Base-by-base conservation (phyloP, 1,284 basidiomycete species). In the Marasmius tenuissimus region DNA sequence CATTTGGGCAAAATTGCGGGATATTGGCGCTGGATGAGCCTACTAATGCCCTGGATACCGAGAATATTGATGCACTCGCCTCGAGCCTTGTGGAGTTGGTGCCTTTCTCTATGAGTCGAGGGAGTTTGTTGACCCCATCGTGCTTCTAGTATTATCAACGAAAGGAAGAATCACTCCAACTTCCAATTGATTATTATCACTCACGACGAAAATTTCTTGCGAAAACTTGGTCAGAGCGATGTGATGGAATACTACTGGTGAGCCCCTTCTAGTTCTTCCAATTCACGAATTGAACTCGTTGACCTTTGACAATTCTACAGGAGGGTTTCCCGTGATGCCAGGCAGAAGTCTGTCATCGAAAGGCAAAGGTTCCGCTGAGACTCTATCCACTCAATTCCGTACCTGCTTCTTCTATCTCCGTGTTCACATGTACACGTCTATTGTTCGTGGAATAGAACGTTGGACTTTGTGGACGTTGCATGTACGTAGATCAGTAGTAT, bases 181-280 rank as follows among this genome's bases (percentile, higher is more conserved):
- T 98, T 98, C 84, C 97, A 99, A 77, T 84, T 99, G 51, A 92
- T 99, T 66, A 92, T 99, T 70, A 99, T 99, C 75, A 96, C 94
- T 0, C 96, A 98, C 74, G 96, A 98, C 77, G 96, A 98, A 75
- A 90, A 87, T 67, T 95, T 96, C 78, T 78, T 96, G 53, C 79
- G 84, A 18, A 93, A 91, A 68, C 83, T 97, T 35, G 93, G 94
- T 1, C 91, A 93, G 63, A 87, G 86, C 65, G 89, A 94, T 67
- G 93, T 95, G 27, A 90, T 97, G 82, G 94, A 97, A 67, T 89
- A 94, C 71, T 97, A 96, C 72, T 96, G 93, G 94, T 93, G 67
- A 68, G 87, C 73, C 38, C 62, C 38, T 20, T 27, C 27, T 27
- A 27, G 27, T 27, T 27, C 27, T 27, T 4, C 45, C 37, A 39